Conservation (phyloP, 2,329 filamentous ascomycete species). For the Colletotrichum eremochloae region DNA sequence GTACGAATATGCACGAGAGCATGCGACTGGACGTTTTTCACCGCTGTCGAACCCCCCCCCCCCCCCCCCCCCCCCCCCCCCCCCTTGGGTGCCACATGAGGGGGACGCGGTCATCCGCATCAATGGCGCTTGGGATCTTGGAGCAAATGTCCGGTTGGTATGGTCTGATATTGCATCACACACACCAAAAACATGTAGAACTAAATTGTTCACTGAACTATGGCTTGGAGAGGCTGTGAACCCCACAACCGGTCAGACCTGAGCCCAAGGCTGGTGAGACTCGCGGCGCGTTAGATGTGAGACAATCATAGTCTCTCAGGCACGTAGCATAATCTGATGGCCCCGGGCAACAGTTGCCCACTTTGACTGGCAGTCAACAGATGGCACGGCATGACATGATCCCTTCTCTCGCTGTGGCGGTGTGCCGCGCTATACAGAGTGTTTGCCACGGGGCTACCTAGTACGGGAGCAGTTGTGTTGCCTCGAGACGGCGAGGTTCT, state of each 20-base stretch:
- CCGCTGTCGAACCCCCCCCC: background rate
- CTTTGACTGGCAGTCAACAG: background rate
- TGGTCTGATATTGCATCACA: slow-evolving; percentile 15
- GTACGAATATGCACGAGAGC: background rate
- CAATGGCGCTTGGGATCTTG: background rate
- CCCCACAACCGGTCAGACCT: background rate
- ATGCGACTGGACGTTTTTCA: background rate
- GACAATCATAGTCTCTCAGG: slow-evolving; percentile 20
- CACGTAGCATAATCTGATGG: slow-evolving; percentile 26
- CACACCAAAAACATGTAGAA: background rate
- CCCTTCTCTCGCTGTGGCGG: background rate
- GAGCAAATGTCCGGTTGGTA: slow-evolving; percentile 25
- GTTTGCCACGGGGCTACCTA: slow-evolving; percentile 1
- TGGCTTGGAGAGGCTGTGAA: background rate
- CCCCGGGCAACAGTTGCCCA: background rate
- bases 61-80: background rate
- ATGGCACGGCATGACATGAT: background rate
- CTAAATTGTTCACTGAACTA: background rate
- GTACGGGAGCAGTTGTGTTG: slow-evolving; percentile 7
- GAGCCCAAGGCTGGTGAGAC: slow-evolving; percentile 4
- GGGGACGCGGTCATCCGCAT: slow-evolving; percentile 1
- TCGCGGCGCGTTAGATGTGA: slow-evolving; percentile 5
- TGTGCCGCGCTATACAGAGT: background rate
- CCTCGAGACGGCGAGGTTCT: slow-evolving; percentile 1
- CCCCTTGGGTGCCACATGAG: slow-evolving; percentile 18